Base-by-base conservation (phyloP, 768 basidiomycete genomes). In the Hebeloma cylindrosporum region DNA sequence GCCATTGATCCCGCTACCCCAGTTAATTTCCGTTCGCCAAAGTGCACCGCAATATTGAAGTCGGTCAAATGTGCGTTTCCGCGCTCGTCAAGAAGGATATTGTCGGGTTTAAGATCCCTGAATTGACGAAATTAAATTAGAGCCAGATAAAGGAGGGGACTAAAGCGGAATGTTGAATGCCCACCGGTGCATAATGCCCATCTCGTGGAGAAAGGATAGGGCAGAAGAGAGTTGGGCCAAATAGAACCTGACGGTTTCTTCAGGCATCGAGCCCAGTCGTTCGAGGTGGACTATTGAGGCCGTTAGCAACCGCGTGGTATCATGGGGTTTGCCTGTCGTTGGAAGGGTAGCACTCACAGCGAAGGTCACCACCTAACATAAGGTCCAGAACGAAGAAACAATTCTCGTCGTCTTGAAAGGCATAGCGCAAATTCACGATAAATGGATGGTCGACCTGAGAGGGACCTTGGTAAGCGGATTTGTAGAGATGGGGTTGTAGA, bases 41-140 rank as follows among this genome's bases (percentile, higher is more conserved):
- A 98, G 65, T 99, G 95, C 5, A 98, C 93, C 11, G 95, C 95
- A 47, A 99, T 99, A 64, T 99, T 99, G 68, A 99, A 96, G 63
- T 99, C 95, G 0, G 88, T 98, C 50, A 99, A 73, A 65, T 99
- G 95, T 5, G 94, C 94, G 58, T 99, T 93, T 2, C 95, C 95
- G 38, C 79, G 76, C 59, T 96, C 94, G 63, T 99, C 95, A 13
- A 98, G 81, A 13, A 99, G 82, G 52, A 99, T 93, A 64, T 98
- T 97, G 67, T 97, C 95, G 2, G 95, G 95, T 66, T 98, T 99
- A 58, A 99, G 69, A 64, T 98, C 95, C 18, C 94, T 95, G 56
- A 18, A 42, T 49, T 21, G 46, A 41, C 60, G 49, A 55, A 56
- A 61, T 26, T 8, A 36, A 34, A 23, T 37, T 34, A 25, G 34